Evolutionary conservation across 208 protist genomes (phyloP), one percentile per base, ranked within the genome.

Genomic region (Acanthamoeba triangularis): DNA sequence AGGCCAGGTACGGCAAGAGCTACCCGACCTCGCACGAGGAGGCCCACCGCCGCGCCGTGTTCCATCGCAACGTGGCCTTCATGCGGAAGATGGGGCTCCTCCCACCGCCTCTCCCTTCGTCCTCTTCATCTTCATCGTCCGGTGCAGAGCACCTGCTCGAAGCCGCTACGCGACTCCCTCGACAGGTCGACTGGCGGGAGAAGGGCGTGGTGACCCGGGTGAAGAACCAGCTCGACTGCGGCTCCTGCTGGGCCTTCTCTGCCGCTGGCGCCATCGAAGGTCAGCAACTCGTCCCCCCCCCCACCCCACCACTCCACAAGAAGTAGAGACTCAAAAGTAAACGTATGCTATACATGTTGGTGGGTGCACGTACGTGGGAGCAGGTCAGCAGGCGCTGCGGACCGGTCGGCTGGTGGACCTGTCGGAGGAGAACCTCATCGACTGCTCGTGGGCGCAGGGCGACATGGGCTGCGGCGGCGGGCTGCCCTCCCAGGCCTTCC

Each of bases 241-340:
- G 82, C 54, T 67, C 49, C 30, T 90, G 98, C 97, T 99, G 99
- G 99, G 96, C 98, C 87, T 99, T 99, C 98, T 98, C 98, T 23
- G 96, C 98, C 41, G 98, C 98, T 74, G 97, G 98, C 84, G 98
- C 98, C 95, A 97, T 99, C 69, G 99, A 99, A 96, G 97, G 98
- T 37, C 96, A 97, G 96, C 23, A 18, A 28, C 61, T 28, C 23
- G 23, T n/a, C 59, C 23, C 59, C 23, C 23, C 28, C 28, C 61
- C 16, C 1, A n/a, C 23, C 28, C 61, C 4, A 28, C 16, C n/a
- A n/a, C n/a, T n/a, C n/a, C n/a, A n/a, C n/a, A n/a, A n/a, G n/a
- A n/a, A n/a, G n/a, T n/a, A n/a, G n/a, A n/a, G n/a, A n/a, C n/a
- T n/a, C n/a, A n/a, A n/a, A n/a, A n/a, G n/a, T n/a, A n/a, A n/a